Conservation (phyloP, 2,329 filamentous ascomycete genomes). For the Graphiopsis chlorocephala region DNA sequence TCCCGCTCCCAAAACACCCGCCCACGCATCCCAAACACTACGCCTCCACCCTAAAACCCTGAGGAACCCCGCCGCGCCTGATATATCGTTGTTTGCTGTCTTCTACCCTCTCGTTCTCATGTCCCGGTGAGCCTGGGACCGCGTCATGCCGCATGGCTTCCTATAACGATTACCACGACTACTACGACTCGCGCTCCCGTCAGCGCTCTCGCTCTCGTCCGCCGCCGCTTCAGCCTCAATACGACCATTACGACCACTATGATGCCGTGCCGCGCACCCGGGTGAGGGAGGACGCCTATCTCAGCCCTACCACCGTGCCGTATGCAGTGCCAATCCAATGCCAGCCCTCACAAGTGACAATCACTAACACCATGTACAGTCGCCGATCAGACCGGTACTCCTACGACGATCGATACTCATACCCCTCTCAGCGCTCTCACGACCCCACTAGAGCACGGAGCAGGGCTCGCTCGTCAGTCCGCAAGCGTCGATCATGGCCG, state of each 20-base stretch:
- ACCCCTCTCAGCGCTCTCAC: constrained; percentile 23
- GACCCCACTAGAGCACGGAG: constrained; percentile 8
- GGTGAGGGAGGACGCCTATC: constrained; percentile 7
- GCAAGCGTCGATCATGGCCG: constrained; percentile 44
- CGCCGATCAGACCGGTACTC: constrained; percentile 20
- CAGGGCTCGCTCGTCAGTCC: constrained; percentile 7
- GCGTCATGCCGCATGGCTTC: constrained; percentile 23
- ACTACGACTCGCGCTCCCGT: constrained; percentile 19
- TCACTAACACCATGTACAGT: constrained; percentile 17
- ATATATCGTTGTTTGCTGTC: neutral
- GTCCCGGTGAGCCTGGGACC: neutral
- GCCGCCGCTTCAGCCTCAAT: neutral
- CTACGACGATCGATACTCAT: constrained; percentile 35
- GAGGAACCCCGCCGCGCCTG: neutral
- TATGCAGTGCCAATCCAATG: neutral
- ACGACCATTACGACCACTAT: constrained; percentile 1
- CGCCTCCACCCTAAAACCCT: neutral
- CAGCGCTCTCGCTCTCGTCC: constrained; percentile 13
- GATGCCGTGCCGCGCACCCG: neutral
- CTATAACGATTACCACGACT: constrained; percentile 22
- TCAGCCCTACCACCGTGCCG: constrained; percentile 13
- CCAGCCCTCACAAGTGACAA: constrained; percentile 23
- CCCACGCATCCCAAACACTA: neutral
- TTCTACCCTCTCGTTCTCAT: neutral
- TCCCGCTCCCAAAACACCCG: neutral